Base-by-base conservation (phyloP, 2,329 filamentous ascomycete genomes). In the Lasiodiplodia citricola region DNA sequence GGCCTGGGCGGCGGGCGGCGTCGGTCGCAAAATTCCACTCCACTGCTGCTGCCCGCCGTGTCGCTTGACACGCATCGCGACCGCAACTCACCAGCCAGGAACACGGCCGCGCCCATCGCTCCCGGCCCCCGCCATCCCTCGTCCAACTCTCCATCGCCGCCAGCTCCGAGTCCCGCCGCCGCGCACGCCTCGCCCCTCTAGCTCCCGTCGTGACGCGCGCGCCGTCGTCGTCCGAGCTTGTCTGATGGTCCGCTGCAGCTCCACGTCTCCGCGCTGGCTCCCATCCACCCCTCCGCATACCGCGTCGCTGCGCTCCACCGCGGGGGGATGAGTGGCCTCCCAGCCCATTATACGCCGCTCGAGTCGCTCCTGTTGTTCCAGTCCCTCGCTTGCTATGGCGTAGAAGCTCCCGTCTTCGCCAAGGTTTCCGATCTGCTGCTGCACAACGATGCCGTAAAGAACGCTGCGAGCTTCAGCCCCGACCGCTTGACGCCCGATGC, bases 301-400 rank as follows among this genome's bases (percentile, higher is more conserved):
- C 69, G 72, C 57, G 41, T 41, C 25, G 31, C 44, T 60, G 54
- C 65, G 31, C 55, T 47, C 41, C 66, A 68, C 66, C 37, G 51
- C 66, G 57, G 76, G 76, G 85, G 83, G 79, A 89, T 88, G 87
- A 86, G 83, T 83, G 82, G 84, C 82, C 83, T 84, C 79, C 77
- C 85, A 80, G 86, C 88, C 77, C 84, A 86, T 76, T 94, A 96
- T 82, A 95, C 93, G 77, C 88, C 91, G 74, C 91, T 96, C 84
- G 94, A 97, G 86, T 92, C 91, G 77, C 87, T 96, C 71, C 87
- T 96, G 73, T 87, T 97, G 76, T 95, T 96, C 83, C 92, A 95
- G 81, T 91, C 90, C 70, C 86, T 96, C 72, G 86, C 89, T 73
- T 84, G 85, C 73, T 86, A 92, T 80, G 91, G 91, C 76, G 83